Conservation (phyloP, 179 eudicot genomes). For the Spergularia azorica region DNA sequence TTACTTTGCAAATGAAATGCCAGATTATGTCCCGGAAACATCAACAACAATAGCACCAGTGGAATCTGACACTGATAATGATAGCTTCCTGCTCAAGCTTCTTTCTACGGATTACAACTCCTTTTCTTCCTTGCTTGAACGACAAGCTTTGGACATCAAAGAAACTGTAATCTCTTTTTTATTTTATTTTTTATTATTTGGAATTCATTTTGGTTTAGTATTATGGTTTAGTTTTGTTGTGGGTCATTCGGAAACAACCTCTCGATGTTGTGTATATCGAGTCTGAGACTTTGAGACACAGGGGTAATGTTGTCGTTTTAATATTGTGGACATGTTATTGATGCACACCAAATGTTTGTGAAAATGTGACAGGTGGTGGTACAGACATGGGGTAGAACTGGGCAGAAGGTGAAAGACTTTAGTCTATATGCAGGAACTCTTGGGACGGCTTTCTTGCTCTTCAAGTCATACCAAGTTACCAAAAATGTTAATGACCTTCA, state of each 20-base stretch:
- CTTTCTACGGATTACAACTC: conserved; percentile 49
- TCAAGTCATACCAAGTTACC: conserved; percentile 47
- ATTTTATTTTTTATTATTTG: background rate
- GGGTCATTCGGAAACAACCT: too few relatives aligned
- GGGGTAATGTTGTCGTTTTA: too few relatives aligned
- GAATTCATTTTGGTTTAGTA: too few relatives aligned
- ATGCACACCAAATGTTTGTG: conserved; percentile 25
- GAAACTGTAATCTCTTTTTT: conserved; percentile 36
- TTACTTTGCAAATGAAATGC: conserved; percentile 49
- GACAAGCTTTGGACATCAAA: conserved; percentile 54
- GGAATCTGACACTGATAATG: conserved; percentile 18
- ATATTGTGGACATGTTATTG: background rate
- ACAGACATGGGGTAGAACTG: conserved; percentile 50
- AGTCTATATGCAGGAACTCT: conserved; percentile 51
- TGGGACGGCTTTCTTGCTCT: conserved; percentile 67
- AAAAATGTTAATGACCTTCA: conserved; percentile 45
- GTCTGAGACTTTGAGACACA: too few relatives aligned
- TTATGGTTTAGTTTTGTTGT: too few relatives aligned
- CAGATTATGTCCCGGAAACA: conserved; percentile 49
- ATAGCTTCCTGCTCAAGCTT: conserved; percentile 37
- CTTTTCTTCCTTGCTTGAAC: conserved; percentile 41
- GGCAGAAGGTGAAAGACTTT: conserved; percentile 40
- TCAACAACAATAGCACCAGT: background rate
- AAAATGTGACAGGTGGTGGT: conserved; percentile 40
- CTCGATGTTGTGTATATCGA: too few relatives aligned